Percentiles rank a stretch among this genome's conserved stretches.
Conservation (phyloP, 352 stramenopile genomes). For the Phytophthora sp. region DNA sequence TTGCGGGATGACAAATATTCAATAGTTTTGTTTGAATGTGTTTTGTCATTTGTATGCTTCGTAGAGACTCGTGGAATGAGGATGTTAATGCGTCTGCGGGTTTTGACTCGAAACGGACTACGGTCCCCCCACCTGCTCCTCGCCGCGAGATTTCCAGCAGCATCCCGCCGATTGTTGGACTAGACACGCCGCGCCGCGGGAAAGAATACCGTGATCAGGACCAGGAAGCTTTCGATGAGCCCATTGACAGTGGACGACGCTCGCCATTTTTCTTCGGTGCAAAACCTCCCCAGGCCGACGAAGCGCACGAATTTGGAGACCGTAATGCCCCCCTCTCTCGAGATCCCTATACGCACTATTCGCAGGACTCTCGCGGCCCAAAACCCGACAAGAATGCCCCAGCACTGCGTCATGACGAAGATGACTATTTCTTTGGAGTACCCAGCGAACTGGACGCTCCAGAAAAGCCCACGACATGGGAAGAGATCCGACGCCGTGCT, state of each 20-base stretch:
- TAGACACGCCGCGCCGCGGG: conserved; percentile 28
- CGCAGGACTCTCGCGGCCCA: conserved; percentile 14
- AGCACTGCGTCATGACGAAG: conserved; percentile 46
- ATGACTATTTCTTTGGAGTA: conserved; percentile 58
- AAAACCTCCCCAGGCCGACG: conserved; percentile 20
- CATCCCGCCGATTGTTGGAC: conserved; percentile 33
- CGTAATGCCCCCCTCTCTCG: conserved; percentile 40
- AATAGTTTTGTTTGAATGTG: too few relatives aligned
- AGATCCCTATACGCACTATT: conserved; percentile 46
- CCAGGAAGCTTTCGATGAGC: conserved; percentile 32
- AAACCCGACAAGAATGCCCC: conserved; percentile 19
- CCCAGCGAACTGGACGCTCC: conserved; percentile 29
- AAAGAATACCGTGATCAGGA: conserved; percentile 20
- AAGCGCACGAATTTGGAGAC: conserved; percentile 8
- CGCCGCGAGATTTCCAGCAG: conserved; percentile 23
- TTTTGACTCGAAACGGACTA: conserved; percentile 20
- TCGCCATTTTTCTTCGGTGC: conserved; percentile 64
- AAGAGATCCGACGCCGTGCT: conserved; percentile 74
- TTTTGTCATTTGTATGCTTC: conserved; percentile 3
- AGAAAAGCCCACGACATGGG: conserved; percentile 69
- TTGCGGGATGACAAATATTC: too few relatives aligned
- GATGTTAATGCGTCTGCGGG: conserved; percentile 8
- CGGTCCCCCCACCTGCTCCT: conserved; percentile 12
- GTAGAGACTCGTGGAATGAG: conserved; percentile 63
- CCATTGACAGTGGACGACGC: conserved; percentile 24